Evolutionary conservation across 345 rosid species (phyloP), one percentile per base, ranked within the genome.

Genomic region (Salix exigua): DNA sequence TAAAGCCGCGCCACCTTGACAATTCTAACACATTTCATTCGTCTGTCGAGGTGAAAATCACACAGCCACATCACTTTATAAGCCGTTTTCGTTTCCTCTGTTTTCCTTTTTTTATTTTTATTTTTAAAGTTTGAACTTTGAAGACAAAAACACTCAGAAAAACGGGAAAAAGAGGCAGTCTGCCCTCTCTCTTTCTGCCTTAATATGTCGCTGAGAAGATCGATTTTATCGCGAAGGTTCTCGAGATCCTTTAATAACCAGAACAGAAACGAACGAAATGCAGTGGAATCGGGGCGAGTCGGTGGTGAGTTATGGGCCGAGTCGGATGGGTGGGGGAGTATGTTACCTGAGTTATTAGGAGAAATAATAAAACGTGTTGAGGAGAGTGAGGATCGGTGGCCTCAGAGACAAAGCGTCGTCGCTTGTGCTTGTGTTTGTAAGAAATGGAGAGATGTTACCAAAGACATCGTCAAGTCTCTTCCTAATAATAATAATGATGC

Each of bases 351-450:
- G 85, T 74, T 94, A 68, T 76, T 94, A 2, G 86, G 84, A 62
- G 97, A 94, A 84, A 94, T 92, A 82, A 88, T 94, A 51, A 83
- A 88, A 53, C 89, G 97, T 42, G 92, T 94, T 50, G 98, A 92
- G 80, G 88, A 85, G 66, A 91, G 78, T 58, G 93, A 88, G 62
- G 94, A 89, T 74, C 85, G 72, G 68, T 94, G 97, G 97, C 97
- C 97, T 0, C 85, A 88, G 68, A 87, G 97, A 13, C 86, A 84
- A 42, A 83, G 81, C 82, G 91, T 95, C 30, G 97, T 91, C 21
- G 72, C 89, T 11, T 88, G 91, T 65, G 97, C 97, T 8, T 88
- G 97, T 75, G 99, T 91, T 35, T 91, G 97, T 19, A 92, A 89
- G 84, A 86, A 86, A 72, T 95, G 99, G 97, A 91, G 99, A 85